Base-by-base conservation (phyloP, 2,329 filamentous ascomycete species). In the Trichophyton equinum region DNA sequence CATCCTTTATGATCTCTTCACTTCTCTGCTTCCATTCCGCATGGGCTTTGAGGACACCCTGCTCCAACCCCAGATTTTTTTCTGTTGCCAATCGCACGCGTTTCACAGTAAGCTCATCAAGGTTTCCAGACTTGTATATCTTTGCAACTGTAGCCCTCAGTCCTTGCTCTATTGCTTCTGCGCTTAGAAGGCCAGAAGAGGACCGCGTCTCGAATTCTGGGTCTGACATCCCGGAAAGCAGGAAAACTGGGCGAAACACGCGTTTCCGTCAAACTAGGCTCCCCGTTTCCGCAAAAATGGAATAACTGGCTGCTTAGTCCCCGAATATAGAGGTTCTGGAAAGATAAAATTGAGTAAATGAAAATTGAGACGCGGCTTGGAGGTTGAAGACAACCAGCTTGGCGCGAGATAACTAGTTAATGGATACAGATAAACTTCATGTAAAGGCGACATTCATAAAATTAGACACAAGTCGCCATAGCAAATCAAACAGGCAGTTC, bases 51-150 rank as follows among this genome's bases (percentile, higher is more conserved):
- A 85, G 78, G 66, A 83, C 85, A 2, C 77, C 81, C 4, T 73
- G 72, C 6, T 77, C 73, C 22, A 86, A 71, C 36, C 75, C 76
- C 9, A 85, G 69, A 57, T 77, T 70, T 61, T 77, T 71, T 68
- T 84, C 82, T 3, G 78, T 78, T 25, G 76, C 76, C 33, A 74
- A 67, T 57, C 83, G 80, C 58, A 84, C 78, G 60, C 76, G 75
- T 64, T 82, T 84, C 59, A 85, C 75, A 0, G 83, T 84, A 63
- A 85, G 70, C 58, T 82, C 77, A 4, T 82, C 78, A 36, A 72
- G 69, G 20, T 80, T 74, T 6, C 72, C 74, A 0, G 68, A 65
- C 30, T 68, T 67, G 65, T 69, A 74, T 56, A 75, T 67, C n/a
- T 66, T 64, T 13, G 68, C 68, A 36, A 77, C 74, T 13, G 70